Evolutionary conservation across 2,329 filamentous ascomycete species (phyloP).

Genomic region (Pseudocercospora crystallina): DNA sequence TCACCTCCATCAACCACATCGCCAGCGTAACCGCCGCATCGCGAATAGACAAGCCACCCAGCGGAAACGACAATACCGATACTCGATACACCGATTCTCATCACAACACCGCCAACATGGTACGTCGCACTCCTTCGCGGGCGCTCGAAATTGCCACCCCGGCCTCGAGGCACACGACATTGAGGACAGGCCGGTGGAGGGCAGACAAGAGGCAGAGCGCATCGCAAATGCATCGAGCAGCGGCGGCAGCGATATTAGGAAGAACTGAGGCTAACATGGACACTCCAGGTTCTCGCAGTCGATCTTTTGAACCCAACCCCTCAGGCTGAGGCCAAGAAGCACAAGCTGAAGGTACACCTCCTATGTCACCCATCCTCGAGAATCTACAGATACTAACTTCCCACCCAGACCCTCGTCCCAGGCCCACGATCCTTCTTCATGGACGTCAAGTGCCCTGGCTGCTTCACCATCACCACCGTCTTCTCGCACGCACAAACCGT

Average conservation of each 20-base stretch:
- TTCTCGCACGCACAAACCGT: conserved; percentile 99
- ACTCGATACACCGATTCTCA: conserved; percentile 16
- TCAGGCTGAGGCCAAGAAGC: conserved; percentile 98
- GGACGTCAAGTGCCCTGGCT: conserved; percentile 99
- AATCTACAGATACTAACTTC: conserved; percentile 5
- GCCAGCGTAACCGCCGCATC: conserved; percentile 9
- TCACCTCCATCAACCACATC: no score
- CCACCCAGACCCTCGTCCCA: conserved; percentile 68
- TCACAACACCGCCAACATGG: conserved; percentile 32
- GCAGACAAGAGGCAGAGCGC: conserved; percentile 7
- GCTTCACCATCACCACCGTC: conserved; percentile 99
- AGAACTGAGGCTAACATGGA: conserved; percentile 25
- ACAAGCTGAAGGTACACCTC: conserved; percentile 95
- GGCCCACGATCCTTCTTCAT: conserved; percentile 99
- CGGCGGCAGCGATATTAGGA: not conserved
- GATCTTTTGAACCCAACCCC: conserved; percentile 99
- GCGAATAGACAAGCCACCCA: conserved; percentile 18
- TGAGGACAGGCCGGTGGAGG: not conserved
- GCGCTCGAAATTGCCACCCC: conserved; percentile 17
- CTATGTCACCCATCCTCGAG: not conserved
- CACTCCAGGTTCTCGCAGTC: conserved; percentile 92
- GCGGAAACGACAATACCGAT: conserved; percentile 15
- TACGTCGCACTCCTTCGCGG: conserved; percentile 22
- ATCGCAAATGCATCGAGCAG: conserved; percentile 1
- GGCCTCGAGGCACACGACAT: conserved; percentile 29